Evolutionary conservation across 495 filamentous ascomycete genomes (phyloP).

Genomic region (Talaromyces borbonicus): DNA sequence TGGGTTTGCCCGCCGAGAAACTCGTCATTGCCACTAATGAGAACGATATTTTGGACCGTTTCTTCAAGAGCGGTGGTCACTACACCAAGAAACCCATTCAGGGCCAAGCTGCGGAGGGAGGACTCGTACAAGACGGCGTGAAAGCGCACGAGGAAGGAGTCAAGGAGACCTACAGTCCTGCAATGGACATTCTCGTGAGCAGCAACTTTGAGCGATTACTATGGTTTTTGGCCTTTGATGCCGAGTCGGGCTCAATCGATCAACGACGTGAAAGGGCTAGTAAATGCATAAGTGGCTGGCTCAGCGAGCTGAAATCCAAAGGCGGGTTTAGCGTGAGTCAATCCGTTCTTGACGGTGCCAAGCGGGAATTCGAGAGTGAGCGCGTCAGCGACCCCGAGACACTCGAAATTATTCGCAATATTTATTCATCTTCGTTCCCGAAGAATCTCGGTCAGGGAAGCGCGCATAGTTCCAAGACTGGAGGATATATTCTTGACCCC

Average conservation of each 20-base stretch:
- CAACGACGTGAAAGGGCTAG: conserved; percentile 31
- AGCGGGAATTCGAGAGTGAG: conserved; percentile 67
- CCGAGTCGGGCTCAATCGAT: conserved; percentile 23
- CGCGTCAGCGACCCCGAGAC: conserved; percentile 74
- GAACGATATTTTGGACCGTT: conserved; percentile 76
- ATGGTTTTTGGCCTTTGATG: conserved; percentile 79
- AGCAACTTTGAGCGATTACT: conserved; percentile 94
- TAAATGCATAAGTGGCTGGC: conserved; percentile 51
- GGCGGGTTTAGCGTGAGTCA: conserved; percentile 72
- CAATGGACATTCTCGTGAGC: conserved; percentile 94
- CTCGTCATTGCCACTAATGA: conserved; percentile 85
- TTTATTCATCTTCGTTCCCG: conserved; percentile 43
- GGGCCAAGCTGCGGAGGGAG: conserved; percentile 34
- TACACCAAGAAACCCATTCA: conserved; percentile 66
- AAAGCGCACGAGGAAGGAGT: conserved; percentile 40
- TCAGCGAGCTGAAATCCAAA: conserved; percentile 59
- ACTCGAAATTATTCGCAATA: conserved; percentile 55
- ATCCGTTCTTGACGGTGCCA: conserved; percentile 54
- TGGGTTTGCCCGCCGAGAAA: conserved; percentile 80
- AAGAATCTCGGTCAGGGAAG: conserved; percentile 19
- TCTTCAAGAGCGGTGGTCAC: conserved; percentile 69
- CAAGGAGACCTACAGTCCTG: conserved; percentile 79
- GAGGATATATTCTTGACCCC: conserved; percentile 75
- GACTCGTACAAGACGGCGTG: not conserved
- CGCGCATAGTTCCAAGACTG: conserved; percentile 18